phyloP scores from a whole-genome alignment of 208 protist genomes.

The Leishmania mexicana region DNA sequence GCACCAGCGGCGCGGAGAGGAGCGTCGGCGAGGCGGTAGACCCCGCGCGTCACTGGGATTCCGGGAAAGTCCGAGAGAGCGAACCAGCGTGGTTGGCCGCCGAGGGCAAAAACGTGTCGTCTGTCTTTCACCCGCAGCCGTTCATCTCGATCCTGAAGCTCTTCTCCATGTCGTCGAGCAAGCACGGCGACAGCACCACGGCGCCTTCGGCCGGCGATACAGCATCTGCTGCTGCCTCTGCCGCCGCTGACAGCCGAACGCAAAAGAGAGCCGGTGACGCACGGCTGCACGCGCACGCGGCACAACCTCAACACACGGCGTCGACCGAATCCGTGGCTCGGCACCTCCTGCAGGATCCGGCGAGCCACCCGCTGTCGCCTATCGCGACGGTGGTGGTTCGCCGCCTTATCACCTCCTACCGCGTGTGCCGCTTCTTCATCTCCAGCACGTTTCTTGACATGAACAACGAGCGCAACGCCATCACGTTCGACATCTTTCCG shows the following conservation, averaged over 20 bases:
- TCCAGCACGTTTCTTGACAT: slow-evolving; percentile 97
- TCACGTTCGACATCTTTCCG: slow-evolving; percentile 94
- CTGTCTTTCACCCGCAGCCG: slow-evolving; percentile 25
- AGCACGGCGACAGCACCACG: background rate
- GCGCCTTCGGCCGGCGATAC: background rate
- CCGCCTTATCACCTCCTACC: slow-evolving; percentile 37
- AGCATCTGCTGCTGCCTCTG: background rate
- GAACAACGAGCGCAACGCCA: slow-evolving; percentile 95
- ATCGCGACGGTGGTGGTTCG: slow-evolving; percentile 5
- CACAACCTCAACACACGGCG: background rate
- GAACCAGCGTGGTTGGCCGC: slow-evolving; percentile 28
- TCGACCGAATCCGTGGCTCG: background rate
- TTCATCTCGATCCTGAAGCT: slow-evolving; percentile 32
- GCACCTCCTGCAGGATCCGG: background rate
- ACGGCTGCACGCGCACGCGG: background rate
- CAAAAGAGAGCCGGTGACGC: background rate
- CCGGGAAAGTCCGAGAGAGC: background rate
- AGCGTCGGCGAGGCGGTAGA: background rate
- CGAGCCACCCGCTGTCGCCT: background rate
- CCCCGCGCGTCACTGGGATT: background rate
- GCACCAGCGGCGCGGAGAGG: background rate
- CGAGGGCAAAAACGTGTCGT: slow-evolving; percentile 17
- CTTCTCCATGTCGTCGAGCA: slow-evolving; percentile 7
- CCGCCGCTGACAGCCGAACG: background rate
- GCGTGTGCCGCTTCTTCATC: slow-evolving; percentile 93